Conservation (phyloP, 2,329 filamentous ascomycete species). For the Furcasterigmium furcatum region DNA sequence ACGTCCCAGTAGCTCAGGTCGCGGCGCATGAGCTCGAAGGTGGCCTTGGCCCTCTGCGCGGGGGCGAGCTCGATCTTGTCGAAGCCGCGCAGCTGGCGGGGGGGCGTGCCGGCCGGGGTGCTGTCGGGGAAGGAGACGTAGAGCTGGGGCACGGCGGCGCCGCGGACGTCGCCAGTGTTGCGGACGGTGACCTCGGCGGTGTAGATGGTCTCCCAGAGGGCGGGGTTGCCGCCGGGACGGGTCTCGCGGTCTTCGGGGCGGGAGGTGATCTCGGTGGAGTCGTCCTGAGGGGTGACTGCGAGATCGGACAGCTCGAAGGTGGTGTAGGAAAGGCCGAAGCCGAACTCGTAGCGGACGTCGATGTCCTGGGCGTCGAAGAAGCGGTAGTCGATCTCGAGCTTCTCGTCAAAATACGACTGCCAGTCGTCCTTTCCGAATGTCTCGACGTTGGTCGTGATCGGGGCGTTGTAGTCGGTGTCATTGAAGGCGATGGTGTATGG, state of each 20-base stretch:
- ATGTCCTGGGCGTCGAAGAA: slow-evolving; percentile 60
- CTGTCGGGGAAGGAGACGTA: slow-evolving; percentile 43
- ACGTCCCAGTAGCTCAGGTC: slow-evolving; percentile 48
- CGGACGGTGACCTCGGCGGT: slow-evolving; percentile 41
- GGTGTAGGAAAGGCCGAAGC: slow-evolving; percentile 69
- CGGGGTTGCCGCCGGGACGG: slow-evolving; percentile 52
- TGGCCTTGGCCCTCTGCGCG: slow-evolving; percentile 34
- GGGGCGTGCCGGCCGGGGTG: slow-evolving; percentile 39
- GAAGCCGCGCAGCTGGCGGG: slow-evolving; percentile 47
- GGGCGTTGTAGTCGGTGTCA: slow-evolving; percentile 69
- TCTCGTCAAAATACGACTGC: slow-evolving; percentile 48
- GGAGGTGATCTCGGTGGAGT: slow-evolving; percentile 19
- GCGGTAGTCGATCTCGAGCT: slow-evolving; percentile 66
- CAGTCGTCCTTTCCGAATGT: background rate
- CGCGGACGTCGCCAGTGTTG: slow-evolving; percentile 48
- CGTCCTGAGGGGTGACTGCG: slow-evolving; percentile 12
- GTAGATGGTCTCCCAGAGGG: slow-evolving; percentile 50
- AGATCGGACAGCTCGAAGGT: slow-evolving; percentile 48
- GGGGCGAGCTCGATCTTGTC: slow-evolving; percentile 41
- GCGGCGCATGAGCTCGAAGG: slow-evolving; percentile 42
- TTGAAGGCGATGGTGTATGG: slow-evolving; percentile 44
- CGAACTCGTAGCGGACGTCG: slow-evolving; percentile 61
- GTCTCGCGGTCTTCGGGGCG: slow-evolving; percentile 20
- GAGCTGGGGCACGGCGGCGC: slow-evolving; percentile 50
- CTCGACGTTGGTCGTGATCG: slow-evolving; percentile 53